Conservation (phyloP, 2,329 filamentous ascomycete genomes). For the Fonsecaea erecta region DNA sequence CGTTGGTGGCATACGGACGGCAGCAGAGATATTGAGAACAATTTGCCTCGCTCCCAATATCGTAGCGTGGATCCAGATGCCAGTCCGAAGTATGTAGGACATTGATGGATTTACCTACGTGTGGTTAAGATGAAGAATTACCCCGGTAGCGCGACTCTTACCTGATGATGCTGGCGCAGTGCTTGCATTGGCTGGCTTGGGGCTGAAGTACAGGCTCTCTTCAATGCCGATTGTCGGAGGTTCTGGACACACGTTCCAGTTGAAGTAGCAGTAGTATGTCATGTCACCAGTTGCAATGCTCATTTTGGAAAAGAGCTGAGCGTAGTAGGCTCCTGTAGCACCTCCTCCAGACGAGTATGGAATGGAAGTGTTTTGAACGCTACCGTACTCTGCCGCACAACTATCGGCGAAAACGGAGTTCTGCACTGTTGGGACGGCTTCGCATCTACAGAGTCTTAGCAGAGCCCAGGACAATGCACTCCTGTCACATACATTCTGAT, state of each 20-base stretch:
- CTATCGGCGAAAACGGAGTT: neutral
- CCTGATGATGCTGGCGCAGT: neutral
- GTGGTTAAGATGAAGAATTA: neutral
- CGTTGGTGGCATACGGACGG: conserved; percentile 6
- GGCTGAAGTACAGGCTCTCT: conserved; percentile 5
- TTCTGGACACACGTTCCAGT: conserved; percentile 5
- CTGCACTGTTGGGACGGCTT: conserved; percentile 8
- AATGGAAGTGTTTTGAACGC: neutral
- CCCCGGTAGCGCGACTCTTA: neutral
- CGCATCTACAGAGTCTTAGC: neutral
- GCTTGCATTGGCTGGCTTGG: conserved; percentile 3
- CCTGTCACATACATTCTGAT: neutral
- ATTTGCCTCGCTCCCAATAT: conserved; percentile 6
- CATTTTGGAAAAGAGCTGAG: conserved; percentile 1
- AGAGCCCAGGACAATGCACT: neutral
- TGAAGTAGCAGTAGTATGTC: conserved; percentile 7
- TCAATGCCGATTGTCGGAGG: conserved; percentile 5
- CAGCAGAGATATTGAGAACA: conserved; percentile 9
- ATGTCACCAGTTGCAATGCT: neutral
- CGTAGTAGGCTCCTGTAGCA: neutral
- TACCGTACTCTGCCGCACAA: conserved; percentile 3
- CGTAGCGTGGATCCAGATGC: conserved; percentile 6
- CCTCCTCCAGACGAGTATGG: neutral
- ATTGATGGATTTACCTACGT: conserved; percentile 1
- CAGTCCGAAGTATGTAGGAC: conserved; percentile 10